These are phyloP conservation scores for Corchorus capsularis DNA, from an alignment of 345 rosid genomes.

Conservation along the genomic window DNA sequence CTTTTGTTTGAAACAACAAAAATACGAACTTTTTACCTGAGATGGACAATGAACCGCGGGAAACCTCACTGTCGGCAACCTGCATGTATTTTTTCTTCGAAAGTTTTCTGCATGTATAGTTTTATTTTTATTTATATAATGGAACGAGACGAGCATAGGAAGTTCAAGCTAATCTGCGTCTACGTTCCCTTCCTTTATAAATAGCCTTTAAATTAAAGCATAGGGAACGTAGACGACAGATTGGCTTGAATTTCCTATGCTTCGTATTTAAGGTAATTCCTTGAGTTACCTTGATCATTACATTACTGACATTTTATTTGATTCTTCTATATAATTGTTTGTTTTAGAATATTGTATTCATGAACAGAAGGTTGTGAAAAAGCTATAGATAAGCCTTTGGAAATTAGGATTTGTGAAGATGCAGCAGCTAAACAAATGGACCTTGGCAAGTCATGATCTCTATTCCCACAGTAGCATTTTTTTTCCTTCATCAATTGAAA, in stretches of 20 bases:
- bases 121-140: too few species aligned
- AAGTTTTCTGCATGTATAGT: too few species aligned
- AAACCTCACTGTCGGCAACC: background rate
- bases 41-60: background rate
- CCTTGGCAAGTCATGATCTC: slow-evolving; percentile 28
- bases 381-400: background rate
- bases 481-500: background rate
- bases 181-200: slow-evolving; percentile 50
- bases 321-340: too few species aligned
- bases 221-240: too few species aligned
- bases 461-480: background rate
- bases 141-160: slow-evolving; percentile 48
- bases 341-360: too few species aligned
- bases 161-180: slow-evolving; percentile 51
- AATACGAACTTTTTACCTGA: background rate
- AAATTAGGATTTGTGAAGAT: background rate
- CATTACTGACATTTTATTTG: background rate
- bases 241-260: too few species aligned
- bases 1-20: too few species aligned
- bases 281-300: background rate
- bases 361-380: background rate
- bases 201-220: too few species aligned
- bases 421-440: background rate
- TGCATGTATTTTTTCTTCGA: background rate
- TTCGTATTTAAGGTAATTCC: slow-evolving; percentile 60